These are phyloP conservation scores for Rosa rugosa DNA, from an alignment of 306 rosid species.

Conservation along the genomic window DNA sequence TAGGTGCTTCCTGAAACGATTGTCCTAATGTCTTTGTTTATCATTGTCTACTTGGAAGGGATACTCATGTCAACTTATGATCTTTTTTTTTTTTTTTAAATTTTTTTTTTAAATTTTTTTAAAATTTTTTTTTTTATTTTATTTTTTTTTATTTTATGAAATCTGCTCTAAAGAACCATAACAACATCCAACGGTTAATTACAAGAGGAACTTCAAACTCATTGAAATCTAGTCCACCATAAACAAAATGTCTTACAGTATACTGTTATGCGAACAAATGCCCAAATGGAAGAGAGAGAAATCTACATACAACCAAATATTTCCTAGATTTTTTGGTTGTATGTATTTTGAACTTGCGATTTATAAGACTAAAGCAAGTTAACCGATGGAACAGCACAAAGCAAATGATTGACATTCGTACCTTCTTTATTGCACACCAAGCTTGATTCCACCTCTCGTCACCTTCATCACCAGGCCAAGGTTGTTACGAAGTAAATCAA, in stretches of 20 bases:
- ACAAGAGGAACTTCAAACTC: background rate
- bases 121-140: too few species aligned
- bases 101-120: too few species aligned
- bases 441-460: constrained; percentile 34
- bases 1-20: background rate
- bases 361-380: background rate
- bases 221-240: background rate
- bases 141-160: too few species aligned
- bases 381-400: background rate
- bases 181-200: too few species aligned
- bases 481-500: too few species aligned
- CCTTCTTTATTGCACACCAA: constrained; percentile 44
- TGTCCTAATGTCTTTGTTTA: background rate
- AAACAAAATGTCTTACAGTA: background rate
- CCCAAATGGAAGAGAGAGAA: background rate
- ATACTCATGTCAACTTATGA: background rate
- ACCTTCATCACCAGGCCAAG: constrained; percentile 40
- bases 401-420: constrained; percentile 3
- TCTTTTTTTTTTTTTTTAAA: too few species aligned
- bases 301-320: background rate
- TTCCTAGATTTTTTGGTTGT: background rate
- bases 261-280: background rate
- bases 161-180: background rate
- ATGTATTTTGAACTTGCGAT: background rate
- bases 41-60: background rate